Percentiles rank a stretch among this genome's conserved stretches.
phyloP scores from a whole-genome alignment of 345 rosid species.

The Brassica napus region DNA sequence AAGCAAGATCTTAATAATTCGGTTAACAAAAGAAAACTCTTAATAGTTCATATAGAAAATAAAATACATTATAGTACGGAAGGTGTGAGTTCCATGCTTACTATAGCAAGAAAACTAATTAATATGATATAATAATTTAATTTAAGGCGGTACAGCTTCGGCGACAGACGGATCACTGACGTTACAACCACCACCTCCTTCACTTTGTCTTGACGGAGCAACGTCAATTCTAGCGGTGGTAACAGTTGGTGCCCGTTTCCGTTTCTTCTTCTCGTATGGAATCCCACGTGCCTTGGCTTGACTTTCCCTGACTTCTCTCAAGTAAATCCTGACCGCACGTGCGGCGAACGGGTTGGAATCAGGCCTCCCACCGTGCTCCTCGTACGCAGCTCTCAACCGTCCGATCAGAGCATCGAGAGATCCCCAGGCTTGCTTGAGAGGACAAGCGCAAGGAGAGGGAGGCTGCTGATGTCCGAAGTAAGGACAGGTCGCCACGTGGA shows the following conservation, averaged over 20 bases:
- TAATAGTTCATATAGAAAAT: neutral
- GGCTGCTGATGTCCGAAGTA: conserved; percentile 65
- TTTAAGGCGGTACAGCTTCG: conserved; percentile 30
- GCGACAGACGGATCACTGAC: conserved; percentile 22
- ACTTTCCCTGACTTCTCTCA: conserved; percentile 64
- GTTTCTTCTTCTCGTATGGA: conserved; percentile 73
- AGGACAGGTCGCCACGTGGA: conserved; percentile 58
- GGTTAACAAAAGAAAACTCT: neutral
- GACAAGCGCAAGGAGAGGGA: conserved; percentile 66
- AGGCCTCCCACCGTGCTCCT: conserved; percentile 64
- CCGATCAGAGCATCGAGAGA: conserved; percentile 80
- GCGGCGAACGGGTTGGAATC: conserved; percentile 73
- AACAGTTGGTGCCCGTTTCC: conserved; percentile 49
- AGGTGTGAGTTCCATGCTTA: conserved; percentile 23
- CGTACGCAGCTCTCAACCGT: conserved; percentile 73
- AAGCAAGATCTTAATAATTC: conserved; percentile 1
- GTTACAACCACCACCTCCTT: conserved; percentile 25
- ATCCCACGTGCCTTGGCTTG: conserved; percentile 80
- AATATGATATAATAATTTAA: neutral
- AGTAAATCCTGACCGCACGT: conserved; percentile 65
- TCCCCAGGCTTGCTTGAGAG: conserved; percentile 77
- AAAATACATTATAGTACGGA: conserved; percentile 1
- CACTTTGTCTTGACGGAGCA: conserved; percentile 27
- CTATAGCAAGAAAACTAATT: neutral
- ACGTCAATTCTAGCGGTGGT: conserved; percentile 35